Base-by-base conservation (phyloP, 306 rosid species). In the Benincasa hispida region DNA sequence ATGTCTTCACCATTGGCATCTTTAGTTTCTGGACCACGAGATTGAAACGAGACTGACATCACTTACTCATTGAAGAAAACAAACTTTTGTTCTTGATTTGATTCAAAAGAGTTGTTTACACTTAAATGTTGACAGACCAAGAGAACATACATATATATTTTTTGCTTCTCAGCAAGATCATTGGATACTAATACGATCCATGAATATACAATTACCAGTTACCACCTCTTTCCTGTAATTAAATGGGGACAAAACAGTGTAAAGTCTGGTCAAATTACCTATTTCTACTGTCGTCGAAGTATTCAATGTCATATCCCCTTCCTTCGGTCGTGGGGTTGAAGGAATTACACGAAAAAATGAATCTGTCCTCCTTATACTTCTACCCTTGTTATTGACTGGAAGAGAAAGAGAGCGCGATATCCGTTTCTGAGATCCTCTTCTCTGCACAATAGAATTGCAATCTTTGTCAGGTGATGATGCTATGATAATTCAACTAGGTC, bases 401-500 rank as follows among this genome's bases (percentile, higher is more conserved):
- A 87, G 96, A 22, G 99, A 95, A 78, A 85, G 86, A 27, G 99
- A 85, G 59, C 98, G 99, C 77, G 96, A 85, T 82, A 95, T 95
- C 72, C 76, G 83, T 76, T 28, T 59, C 61, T 60, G 91, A 30
- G 76, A 72, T 68, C 84, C 91, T 76, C 79, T 82, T 80, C 59
- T 78, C 99, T 95, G 91, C 87, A 83, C 79, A 82, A 69, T 22
- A 12, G 55, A 81, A 65, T 41, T 66, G 37, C 47, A 78, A 57
- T 18, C 55, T 47, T 24, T 69, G 37, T 69, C 14, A 45, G 75
- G 24, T 77, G 24, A 27, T 42, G n/a, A n/a, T 21, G 55, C 51
- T 11, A 37, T 28, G 19, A 34, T 24, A 45, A 28, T 2, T 54
- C 67, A 74, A 74, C 10, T 74, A 19, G 3, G 11, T 10, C n/a